phyloP scores from a whole-genome alignment of 2,329 filamentous ascomycete genomes.

The Phialophora expanda region DNA sequence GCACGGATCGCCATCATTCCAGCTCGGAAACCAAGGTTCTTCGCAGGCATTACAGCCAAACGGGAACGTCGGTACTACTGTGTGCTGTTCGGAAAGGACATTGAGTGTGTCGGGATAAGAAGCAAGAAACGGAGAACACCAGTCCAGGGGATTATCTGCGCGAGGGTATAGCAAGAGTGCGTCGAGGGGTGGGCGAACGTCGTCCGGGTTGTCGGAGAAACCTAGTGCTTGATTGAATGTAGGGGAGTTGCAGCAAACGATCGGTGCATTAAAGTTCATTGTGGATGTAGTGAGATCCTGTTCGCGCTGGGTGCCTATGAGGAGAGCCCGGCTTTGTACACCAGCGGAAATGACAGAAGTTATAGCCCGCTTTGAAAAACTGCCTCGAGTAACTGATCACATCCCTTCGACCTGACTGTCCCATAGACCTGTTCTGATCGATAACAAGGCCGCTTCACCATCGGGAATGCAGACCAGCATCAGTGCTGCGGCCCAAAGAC shows the following conservation, averaged over 20 bases:
- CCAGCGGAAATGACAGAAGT: neutral
- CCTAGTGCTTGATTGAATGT: neutral
- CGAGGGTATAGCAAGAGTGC: neutral
- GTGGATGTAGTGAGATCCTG: neutral
- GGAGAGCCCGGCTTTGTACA: neutral
- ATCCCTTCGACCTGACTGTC: neutral
- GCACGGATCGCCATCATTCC: neutral
- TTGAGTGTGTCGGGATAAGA: neutral
- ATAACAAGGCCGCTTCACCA: neutral
- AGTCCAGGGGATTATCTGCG: neutral
- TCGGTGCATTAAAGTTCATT: constrained; percentile 6
- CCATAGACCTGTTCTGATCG: neutral
- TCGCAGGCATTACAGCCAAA: neutral
- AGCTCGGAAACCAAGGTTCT: neutral
- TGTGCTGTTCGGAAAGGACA: neutral
- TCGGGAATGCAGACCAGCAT: constrained; percentile 5
- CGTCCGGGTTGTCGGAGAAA: neutral
- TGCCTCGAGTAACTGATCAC: constrained; percentile 10
- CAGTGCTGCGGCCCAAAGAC: constrained; percentile 7
- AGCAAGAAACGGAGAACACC: neutral
- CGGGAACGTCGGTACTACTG: neutral
- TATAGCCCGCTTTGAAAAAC: neutral
- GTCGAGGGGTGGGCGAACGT: neutral
- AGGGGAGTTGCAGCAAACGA: neutral
- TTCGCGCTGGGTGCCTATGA: neutral